Percentiles rank a stretch among this genome's conserved stretches.
Evolutionary conservation across 2,329 filamentous ascomycete species (phyloP).

Genomic region (Colletotrichum musae): DNA sequence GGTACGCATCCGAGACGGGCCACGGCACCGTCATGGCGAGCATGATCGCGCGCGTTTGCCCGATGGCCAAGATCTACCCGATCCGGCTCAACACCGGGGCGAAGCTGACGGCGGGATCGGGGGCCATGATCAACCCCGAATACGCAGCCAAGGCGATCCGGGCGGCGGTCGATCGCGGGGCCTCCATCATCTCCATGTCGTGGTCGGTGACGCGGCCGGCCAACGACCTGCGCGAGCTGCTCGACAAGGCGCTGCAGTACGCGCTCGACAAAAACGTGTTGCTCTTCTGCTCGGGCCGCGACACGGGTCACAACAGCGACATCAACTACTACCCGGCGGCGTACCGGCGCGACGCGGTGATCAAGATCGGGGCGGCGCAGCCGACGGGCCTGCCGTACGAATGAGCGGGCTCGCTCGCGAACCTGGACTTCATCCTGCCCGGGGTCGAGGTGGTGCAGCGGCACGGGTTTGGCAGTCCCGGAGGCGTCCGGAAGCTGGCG

Average conservation of each 20-base stretch:
- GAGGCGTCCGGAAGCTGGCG: neutral
- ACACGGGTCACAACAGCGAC: slow-evolving; percentile 45
- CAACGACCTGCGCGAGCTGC: slow-evolving; percentile 27
- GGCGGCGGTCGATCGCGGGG: slow-evolving; percentile 42
- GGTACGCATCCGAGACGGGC: slow-evolving; percentile 48
- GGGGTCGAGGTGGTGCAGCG: slow-evolving; percentile 46
- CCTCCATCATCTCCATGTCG: slow-evolving; percentile 50
- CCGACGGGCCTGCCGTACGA: slow-evolving; percentile 42
- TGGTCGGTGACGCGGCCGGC: slow-evolving; percentile 46
- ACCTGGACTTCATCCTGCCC: slow-evolving; percentile 50
- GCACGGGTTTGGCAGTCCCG: slow-evolving; percentile 10
- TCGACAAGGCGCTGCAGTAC: slow-evolving; percentile 36
- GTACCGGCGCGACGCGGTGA: slow-evolving; percentile 35
- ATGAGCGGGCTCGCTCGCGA: slow-evolving; percentile 42
- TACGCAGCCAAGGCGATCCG: slow-evolving; percentile 43
- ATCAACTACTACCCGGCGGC: slow-evolving; percentile 40
- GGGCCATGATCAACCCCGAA: slow-evolving; percentile 10
- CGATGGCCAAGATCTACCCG: slow-evolving; percentile 46
- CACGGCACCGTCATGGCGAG: slow-evolving; percentile 49
- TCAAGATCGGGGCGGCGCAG: slow-evolving; percentile 49
- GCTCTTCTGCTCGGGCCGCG: slow-evolving; percentile 55
- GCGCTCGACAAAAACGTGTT: slow-evolving; percentile 50
- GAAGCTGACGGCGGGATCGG: slow-evolving; percentile 28
- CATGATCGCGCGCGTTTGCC: slow-evolving; percentile 46
- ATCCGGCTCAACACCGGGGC: slow-evolving; percentile 44